Conservation (phyloP, 78 protist species). For the Tieghemostelium lacteum region DNA sequence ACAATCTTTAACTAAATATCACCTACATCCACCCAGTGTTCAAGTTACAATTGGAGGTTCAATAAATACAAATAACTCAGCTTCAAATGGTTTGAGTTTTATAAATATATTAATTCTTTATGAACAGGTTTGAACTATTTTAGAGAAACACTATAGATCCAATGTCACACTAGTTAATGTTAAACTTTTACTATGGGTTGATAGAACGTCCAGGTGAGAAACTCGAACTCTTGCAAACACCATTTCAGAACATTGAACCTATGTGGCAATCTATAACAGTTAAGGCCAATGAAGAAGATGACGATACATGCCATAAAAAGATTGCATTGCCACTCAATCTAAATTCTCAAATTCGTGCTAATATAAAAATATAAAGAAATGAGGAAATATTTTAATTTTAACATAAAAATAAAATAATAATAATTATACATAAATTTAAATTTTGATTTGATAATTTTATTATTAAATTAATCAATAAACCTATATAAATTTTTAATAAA, state of each 20-base stretch:
- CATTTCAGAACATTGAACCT: slow-evolving; percentile 28
- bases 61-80: too few relatives aligned
- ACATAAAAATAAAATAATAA: too few relatives aligned
- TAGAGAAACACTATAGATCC: slow-evolving; percentile 19
- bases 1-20: slow-evolving; percentile 43
- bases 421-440: too few relatives aligned
- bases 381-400: too few relatives aligned
- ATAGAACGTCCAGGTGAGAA: slow-evolving; percentile 5
- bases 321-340: slow-evolving; percentile 14
- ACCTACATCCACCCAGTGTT: background rate
- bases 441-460: too few relatives aligned
- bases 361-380: too few relatives aligned
- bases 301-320: slow-evolving; percentile 51
- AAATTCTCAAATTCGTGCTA: too few relatives aligned
- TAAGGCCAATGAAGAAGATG: slow-evolving; percentile 32
- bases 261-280: slow-evolving; percentile 11
- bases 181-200: slow-evolving; percentile 6
- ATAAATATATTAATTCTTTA: too few relatives aligned
- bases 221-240: slow-evolving; percentile 8
- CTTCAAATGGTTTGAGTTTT: too few relatives aligned
- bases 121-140: slow-evolving; percentile 1
- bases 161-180: background rate
- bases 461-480: too few relatives aligned
- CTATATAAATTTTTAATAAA: too few relatives aligned
- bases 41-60: slow-evolving; percentile 34